A percentile compares a stretch with the other conserved stretches of the same genome.
These are phyloP conservation scores for Roridomyces roridus DNA, from an alignment of 768 basidiomycete species.

Conservation along the genomic window DNA sequence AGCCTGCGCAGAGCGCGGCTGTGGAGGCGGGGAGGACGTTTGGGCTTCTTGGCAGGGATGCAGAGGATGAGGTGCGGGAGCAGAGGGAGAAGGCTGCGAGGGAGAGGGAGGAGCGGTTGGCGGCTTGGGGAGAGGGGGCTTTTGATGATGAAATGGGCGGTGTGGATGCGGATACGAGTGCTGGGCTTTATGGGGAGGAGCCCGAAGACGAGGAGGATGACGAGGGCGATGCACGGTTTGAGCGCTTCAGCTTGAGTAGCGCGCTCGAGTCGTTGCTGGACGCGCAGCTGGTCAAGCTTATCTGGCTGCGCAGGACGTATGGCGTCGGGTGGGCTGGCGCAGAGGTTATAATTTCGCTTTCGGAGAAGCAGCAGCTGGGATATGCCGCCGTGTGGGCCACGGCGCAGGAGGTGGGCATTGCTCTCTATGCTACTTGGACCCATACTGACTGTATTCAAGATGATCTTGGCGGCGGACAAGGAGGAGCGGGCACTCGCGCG, in stretches of 20 bases:
- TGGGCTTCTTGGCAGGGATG: slow-evolving; percentile 51
- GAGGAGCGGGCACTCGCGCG: slow-evolving; percentile 45
- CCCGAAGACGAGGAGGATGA: slow-evolving; percentile 36
- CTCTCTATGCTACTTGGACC: not conserved
- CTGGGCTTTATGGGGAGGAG: not conserved
- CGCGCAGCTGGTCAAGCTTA: slow-evolving; percentile 57
- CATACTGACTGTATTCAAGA: slow-evolving; percentile 26
- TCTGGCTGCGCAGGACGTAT: slow-evolving; percentile 58
- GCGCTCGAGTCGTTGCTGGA: slow-evolving; percentile 69
- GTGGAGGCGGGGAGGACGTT: slow-evolving; percentile 55
- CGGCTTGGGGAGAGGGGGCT: slow-evolving; percentile 31
- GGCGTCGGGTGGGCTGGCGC: slow-evolving; percentile 74
- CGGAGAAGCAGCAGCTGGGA: slow-evolving; percentile 50
- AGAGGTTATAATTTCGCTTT: slow-evolving; percentile 54
- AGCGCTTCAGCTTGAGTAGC: slow-evolving; percentile 66
- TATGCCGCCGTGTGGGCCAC: slow-evolving; percentile 44
- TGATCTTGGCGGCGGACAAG: slow-evolving; percentile 47
- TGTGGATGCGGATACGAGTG: slow-evolving; percentile 13
- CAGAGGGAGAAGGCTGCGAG: slow-evolving; percentile 35
- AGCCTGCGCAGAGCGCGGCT: slow-evolving; percentile 55
- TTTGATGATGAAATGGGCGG: slow-evolving; percentile 10
- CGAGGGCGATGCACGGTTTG: slow-evolving; percentile 51
- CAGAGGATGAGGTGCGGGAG: slow-evolving; percentile 43
- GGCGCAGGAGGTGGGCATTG: slow-evolving; percentile 34
- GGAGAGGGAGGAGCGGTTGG: slow-evolving; percentile 34